Evolutionary conservation across 73 alveolate genomes (phyloP).

Genomic region (Stentor roeselii): DNA sequence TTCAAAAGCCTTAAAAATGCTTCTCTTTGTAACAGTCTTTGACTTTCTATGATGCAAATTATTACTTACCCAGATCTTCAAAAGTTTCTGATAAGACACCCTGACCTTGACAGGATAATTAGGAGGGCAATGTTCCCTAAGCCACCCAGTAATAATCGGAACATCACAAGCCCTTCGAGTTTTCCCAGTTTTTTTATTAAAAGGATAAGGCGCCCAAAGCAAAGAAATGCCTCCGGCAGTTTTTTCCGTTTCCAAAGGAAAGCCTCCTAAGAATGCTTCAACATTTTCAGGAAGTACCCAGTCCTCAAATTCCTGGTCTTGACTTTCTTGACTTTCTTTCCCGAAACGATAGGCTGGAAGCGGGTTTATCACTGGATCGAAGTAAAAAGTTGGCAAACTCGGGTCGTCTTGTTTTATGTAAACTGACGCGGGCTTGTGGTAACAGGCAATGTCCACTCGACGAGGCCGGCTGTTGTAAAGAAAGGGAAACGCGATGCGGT

Average conservation of each 20-base stretch:
- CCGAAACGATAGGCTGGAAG: conserved; percentile 86
- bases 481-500: conserved; percentile 99
- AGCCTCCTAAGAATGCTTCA: conserved; percentile 83
- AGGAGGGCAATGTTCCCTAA: conserved; percentile 98
- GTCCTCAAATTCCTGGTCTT: conserved; percentile 68
- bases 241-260: conserved; percentile 90
- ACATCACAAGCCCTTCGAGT: conserved; percentile 98
- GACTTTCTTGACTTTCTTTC: neutral
- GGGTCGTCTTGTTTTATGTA: conserved; percentile 88
- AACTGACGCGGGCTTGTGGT: conserved; percentile 94
- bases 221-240: conserved; percentile 92
- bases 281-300: conserved; percentile 63
- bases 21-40: conserved; percentile 91
- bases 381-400: conserved; percentile 90
- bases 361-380: conserved; percentile 98
- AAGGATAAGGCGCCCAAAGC: conserved; percentile 99
- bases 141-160: conserved; percentile 98
- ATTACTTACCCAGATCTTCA: conserved; percentile 98
- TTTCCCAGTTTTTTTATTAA: conserved; percentile 96
- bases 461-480: conserved; percentile 99
- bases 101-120: conserved; percentile 99
- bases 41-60: conserved; percentile 96
- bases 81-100: conserved; percentile 97
- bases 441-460: conserved; percentile 93
- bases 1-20: conserved; percentile 95